Conservation (phyloP, 768 basidiomycete genomes). For the Lactarius tabidus region DNA sequence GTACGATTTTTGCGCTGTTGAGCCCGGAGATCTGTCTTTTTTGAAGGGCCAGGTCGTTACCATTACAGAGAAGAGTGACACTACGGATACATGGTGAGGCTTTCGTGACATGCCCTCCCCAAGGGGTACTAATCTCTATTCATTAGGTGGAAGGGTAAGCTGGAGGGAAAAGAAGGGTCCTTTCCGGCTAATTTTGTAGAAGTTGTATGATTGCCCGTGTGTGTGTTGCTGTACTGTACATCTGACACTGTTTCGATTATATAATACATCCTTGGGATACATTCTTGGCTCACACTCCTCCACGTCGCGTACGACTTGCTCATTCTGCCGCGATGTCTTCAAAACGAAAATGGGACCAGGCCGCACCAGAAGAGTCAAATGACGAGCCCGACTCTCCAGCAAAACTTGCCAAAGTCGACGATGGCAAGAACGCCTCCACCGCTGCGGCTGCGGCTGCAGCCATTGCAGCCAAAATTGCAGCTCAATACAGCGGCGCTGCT, state of each 20-base stretch:
- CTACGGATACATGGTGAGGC: constrained; percentile 67
- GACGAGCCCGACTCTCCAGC: constrained; percentile 41
- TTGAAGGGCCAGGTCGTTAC: constrained; percentile 70
- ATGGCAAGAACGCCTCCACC: constrained; percentile 58
- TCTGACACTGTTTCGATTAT: not conserved
- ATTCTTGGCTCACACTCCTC: too few relatives aligned
- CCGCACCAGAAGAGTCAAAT: constrained; percentile 43
- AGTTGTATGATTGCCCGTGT: constrained; percentile 36
- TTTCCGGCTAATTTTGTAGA: constrained; percentile 89
- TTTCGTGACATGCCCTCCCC: not conserved
- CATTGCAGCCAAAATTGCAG: constrained; percentile 93
- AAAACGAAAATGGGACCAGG: constrained; percentile 80
- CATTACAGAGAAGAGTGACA: constrained; percentile 65
- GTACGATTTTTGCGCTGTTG: constrained; percentile 68
- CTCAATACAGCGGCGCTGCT: constrained; percentile 59
- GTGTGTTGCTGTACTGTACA: not conserved
- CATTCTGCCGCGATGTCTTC: constrained; percentile 46
- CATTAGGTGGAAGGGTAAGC: constrained; percentile 73
- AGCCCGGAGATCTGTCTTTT: constrained; percentile 75
- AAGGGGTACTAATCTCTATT: not conserved
- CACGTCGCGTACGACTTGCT: not conserved
- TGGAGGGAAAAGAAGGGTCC: constrained; percentile 54
- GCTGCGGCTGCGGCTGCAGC: constrained; percentile 78
- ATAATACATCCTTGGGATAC: not conserved
- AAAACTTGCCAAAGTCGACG: constrained; percentile 47